These are phyloP conservation scores for Cenchrus purpureus DNA, from an alignment of 176 grass and related monocot species.

Conservation along the genomic window DNA sequence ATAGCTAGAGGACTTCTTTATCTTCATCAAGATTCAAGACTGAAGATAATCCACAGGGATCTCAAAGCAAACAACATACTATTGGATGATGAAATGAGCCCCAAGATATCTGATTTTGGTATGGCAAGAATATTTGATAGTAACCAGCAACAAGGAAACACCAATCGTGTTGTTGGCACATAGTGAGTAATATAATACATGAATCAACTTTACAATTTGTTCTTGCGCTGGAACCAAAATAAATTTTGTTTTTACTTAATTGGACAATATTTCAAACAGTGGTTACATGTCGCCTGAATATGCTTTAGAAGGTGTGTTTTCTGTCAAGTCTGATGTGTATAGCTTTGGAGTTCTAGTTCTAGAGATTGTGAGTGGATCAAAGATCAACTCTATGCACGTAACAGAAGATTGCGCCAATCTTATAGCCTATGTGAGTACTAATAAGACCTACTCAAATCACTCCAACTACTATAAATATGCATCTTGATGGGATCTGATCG, in stretches of 20 bases:
- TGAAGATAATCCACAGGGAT: constrained; percentile 26
- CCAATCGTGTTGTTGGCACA: constrained; percentile 1
- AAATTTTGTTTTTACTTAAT: background rate
- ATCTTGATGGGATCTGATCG: background rate
- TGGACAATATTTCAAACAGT: background rate
- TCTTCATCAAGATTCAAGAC: constrained; percentile 24
- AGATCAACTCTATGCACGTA: background rate
- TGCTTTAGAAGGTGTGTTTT: constrained; percentile 12
- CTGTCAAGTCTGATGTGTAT: constrained; percentile 24
- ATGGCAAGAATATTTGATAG: constrained; percentile 27
- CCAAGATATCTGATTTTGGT: constrained; percentile 29
- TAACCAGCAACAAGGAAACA: constrained; percentile 22
- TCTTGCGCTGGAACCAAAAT: background rate
- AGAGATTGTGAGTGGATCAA: constrained; percentile 7
- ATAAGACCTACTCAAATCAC: background rate
- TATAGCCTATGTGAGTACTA: constrained; percentile 13
- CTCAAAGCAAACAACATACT: constrained; percentile 26
- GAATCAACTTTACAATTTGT: background rate
- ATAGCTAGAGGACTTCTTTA: constrained; percentile 32
- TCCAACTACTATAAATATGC: background rate
- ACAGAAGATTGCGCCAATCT: constrained; percentile 8
- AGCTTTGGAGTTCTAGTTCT: constrained; percentile 31
- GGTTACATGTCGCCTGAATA: constrained; percentile 24
- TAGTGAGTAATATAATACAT: constrained; percentile 11
- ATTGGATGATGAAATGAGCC: constrained; percentile 20